These are phyloP conservation scores for Syzygium aromaticum DNA, from an alignment of 345 rosid genomes.

Conservation along the genomic window DNA sequence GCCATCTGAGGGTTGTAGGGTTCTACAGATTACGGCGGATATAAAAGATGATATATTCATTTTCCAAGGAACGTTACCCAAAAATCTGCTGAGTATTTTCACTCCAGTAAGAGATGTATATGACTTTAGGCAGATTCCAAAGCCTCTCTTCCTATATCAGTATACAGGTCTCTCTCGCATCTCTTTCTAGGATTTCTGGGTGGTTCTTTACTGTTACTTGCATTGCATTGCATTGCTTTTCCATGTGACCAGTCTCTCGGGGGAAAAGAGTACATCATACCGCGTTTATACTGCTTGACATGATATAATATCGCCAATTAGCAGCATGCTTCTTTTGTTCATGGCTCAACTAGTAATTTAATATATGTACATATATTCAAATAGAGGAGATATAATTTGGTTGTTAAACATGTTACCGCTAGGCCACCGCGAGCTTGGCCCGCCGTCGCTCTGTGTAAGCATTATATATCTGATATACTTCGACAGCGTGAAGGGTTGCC, in stretches of 20 bases:
- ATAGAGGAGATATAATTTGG: not conserved
- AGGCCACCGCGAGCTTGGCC: not conserved
- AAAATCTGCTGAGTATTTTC: not conserved
- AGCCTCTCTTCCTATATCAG: not conserved
- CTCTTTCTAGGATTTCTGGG: not conserved
- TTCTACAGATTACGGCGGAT: not conserved
- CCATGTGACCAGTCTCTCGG: not conserved
- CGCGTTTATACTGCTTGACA: rapidly evolving
- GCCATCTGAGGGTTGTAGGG: not conserved
- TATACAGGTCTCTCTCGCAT: not conserved
- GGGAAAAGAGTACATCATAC: not conserved
- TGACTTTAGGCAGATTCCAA: not conserved
- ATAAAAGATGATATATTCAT: not conserved
- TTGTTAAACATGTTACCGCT: not conserved
- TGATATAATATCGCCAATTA: not conserved
- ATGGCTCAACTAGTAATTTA: not conserved
- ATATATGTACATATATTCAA: not conserved
- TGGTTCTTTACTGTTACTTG: not conserved
- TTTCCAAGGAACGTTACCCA: not conserved
- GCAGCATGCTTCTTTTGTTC: not conserved
- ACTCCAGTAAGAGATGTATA: not conserved
- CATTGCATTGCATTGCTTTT: not conserved
- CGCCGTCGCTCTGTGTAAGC: not conserved
- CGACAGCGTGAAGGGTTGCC: not conserved
- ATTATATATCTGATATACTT: not conserved